phyloP scores from a whole-genome alignment of 1,139 yeast species.

The Geotrichum restrictum region DNA sequence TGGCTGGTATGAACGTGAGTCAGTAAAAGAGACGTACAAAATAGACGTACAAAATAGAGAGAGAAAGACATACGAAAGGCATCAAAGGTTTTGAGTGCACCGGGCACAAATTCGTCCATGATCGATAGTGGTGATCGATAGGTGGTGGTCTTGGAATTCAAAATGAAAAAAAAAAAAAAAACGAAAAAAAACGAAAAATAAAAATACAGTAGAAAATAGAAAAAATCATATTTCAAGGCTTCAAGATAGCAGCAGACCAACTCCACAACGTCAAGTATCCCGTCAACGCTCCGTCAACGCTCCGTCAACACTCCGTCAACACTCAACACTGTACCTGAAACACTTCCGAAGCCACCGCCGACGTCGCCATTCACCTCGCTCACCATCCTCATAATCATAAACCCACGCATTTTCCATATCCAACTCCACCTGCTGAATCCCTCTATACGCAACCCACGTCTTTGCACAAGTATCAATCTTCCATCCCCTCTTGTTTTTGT shows the following conservation, averaged over 20 bases:
- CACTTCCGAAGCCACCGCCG: slow-evolving; percentile 40
- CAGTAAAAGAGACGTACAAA: too few relatives aligned
- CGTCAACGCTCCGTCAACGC: too few relatives aligned
- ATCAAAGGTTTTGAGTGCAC: slow-evolving; percentile 56
- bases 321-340: slow-evolving; percentile 23
- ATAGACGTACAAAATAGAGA: background rate
- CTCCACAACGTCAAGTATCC: too few relatives aligned
- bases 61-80: slow-evolving; percentile 64
- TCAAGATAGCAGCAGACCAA: too few relatives aligned
- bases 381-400: slow-evolving; percentile 40
- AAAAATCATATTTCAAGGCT: background rate
- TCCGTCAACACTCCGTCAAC: too few relatives aligned
- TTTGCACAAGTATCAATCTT: slow-evolving; percentile 52
- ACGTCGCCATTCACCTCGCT: slow-evolving; percentile 42
- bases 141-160: background rate
- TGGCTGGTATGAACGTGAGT: too few relatives aligned
- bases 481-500: too few relatives aligned
- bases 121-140: background rate
- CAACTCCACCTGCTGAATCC: slow-evolving; percentile 36
- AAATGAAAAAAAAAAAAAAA: background rate
- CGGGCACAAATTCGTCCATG: slow-evolving; percentile 30
- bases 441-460: slow-evolving; percentile 53
- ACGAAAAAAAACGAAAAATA: background rate
- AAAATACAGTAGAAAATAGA: background rate
- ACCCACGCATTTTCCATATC: slow-evolving; percentile 45